Evolutionary conservation across 2,329 filamentous ascomycete species (phyloP).

Genomic region (Curvularia sp.): DNA sequence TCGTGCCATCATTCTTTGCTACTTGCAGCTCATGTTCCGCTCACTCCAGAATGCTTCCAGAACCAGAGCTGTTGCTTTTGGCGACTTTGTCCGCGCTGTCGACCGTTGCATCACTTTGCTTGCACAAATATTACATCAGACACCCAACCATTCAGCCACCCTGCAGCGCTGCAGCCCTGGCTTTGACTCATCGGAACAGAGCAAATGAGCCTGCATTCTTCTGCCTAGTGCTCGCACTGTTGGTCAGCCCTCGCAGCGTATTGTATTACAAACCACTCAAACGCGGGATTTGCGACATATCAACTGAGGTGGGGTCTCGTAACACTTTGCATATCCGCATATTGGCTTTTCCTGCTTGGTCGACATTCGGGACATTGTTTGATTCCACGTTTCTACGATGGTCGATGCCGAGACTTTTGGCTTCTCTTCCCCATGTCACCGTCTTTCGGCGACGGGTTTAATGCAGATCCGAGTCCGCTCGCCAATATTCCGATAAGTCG

Average conservation of each 20-base stretch:
- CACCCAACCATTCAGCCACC: constrained; percentile 2
- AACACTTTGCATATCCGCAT: constrained; percentile 1
- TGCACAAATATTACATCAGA: constrained; percentile 12
- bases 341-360: constrained; percentile 8
- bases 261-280: constrained; percentile 6
- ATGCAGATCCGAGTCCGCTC: background rate
- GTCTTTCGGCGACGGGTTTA: constrained; percentile 1
- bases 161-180: constrained; percentile 10
- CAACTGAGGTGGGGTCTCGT: constrained; percentile 3
- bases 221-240: constrained; percentile 6
- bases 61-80: background rate
- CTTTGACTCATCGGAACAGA: constrained; percentile 25
- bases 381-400: background rate
- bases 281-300: constrained; percentile 2
- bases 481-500: background rate
- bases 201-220: constrained; percentile 5
- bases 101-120: background rate
- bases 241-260: background rate
- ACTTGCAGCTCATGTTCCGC: background rate
- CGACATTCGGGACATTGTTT: constrained; percentile 5
- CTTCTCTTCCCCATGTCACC: background rate
- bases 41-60: background rate
- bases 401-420: constrained; percentile 8
- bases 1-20: constrained; percentile 2
- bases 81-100: constrained; percentile 4